Evolutionary conservation across 306 rosid genomes (phyloP).

Genomic region (Fagus sylvatica): DNA sequence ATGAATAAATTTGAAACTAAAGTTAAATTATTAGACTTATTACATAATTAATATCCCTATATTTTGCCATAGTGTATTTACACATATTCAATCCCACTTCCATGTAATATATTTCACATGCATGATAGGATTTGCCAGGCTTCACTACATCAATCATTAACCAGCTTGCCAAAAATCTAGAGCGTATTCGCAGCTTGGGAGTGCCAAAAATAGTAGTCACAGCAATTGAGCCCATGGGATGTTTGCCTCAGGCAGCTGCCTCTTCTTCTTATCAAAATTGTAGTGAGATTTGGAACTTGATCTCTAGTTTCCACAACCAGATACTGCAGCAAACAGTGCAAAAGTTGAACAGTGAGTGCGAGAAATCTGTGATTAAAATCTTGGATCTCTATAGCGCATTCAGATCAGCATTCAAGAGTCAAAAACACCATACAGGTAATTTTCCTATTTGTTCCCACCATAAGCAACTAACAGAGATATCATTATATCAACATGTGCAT

Average conservation of each 20-base stretch:
- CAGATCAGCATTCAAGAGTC: conserved; percentile 22
- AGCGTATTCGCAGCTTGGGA: conserved; percentile 35
- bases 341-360: conserved; percentile 15
- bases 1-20: too few relatives aligned
- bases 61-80: too few relatives aligned
- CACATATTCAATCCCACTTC: too few relatives aligned
- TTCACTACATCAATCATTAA: conserved; percentile 30
- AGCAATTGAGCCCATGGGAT: conserved; percentile 52
- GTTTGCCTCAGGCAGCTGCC: conserved; percentile 27
- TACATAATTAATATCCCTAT: too few relatives aligned
- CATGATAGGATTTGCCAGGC: conserved; percentile 27
- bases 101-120: not conserved
- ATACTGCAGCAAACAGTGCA: conserved; percentile 24
- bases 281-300: conserved; percentile 11
- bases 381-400: too few relatives aligned
- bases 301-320: conserved; percentile 41
- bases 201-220: conserved; percentile 27
- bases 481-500: not conserved
- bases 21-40: too few relatives aligned
- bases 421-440: conserved; percentile 33
- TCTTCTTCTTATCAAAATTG: conserved; percentile 1
- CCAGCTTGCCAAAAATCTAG: conserved; percentile 35
- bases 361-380: too few relatives aligned
- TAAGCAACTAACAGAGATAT: conserved; percentile 11
- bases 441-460: conserved; percentile 9